Evolutionary conservation across 2,329 filamentous ascomycete species (phyloP).

Genomic region (Boeremia exigua): DNA sequence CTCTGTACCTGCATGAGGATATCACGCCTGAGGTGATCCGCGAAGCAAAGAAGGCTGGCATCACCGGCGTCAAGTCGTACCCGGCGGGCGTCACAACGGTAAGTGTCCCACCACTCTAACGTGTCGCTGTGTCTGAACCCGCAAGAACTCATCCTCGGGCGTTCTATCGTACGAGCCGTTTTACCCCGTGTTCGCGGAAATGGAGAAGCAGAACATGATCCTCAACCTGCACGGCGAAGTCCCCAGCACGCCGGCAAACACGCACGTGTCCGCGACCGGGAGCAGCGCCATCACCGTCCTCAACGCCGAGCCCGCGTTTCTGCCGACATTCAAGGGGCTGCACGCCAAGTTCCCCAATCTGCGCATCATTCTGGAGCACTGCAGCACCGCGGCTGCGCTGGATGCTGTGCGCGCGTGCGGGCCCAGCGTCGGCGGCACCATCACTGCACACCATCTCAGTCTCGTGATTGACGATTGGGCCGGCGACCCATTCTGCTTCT

Average conservation of each 20-base stretch:
- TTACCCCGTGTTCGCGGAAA: conserved; percentile 83
- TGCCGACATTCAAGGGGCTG: conserved; percentile 77
- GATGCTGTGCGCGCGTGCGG: conserved; percentile 79
- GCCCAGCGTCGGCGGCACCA: conserved; percentile 76
- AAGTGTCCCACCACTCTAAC: no score
- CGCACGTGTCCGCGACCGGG: conserved; percentile 9
- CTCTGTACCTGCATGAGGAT: conserved; percentile 57
- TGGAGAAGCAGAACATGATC: conserved; percentile 83
- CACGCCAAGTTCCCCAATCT: conserved; percentile 77
- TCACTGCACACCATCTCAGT: conserved; percentile 86
- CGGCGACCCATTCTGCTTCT: conserved; percentile 77
- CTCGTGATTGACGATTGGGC: conserved; percentile 78
- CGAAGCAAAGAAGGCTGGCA: conserved; percentile 74
- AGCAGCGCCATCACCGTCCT: conserved; percentile 52
- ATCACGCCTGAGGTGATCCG: conserved; percentile 64
- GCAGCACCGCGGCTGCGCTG: conserved; percentile 82
- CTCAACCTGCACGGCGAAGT: conserved; percentile 93
- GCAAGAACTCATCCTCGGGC: conserved; percentile 65
- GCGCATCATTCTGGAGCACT: conserved; percentile 76
- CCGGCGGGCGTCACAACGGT: conserved; percentile 53
- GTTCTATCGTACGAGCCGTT: conserved; percentile 74
- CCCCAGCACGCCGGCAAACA: conserved; percentile 56
- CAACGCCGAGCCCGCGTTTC: conserved; percentile 76
- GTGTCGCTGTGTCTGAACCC: no score
- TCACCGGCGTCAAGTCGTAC: conserved; percentile 76